Base-by-base conservation (phyloP, 345 rosid species). In the Eucalyptus victrix region DNA sequence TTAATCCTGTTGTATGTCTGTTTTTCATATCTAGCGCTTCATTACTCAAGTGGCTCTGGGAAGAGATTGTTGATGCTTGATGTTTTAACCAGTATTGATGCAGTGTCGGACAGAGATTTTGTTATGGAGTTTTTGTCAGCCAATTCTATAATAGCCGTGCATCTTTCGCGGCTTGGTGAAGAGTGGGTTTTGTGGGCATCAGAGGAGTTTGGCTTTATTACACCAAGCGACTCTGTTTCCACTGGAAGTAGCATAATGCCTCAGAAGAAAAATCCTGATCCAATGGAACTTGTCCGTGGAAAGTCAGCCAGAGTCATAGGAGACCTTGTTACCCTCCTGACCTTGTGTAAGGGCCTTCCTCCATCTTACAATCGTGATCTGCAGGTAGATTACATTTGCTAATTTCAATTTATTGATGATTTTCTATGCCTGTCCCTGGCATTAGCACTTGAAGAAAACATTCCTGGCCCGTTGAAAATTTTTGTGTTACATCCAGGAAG, bases 221-320 rank as follows among this genome's bases (percentile, higher is more conserved):
- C 93, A 14, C 99, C 98, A 81, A 98, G 98, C 69, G 99, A 98
- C 91, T 91, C 97, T 13, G 98, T 97, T 87, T 98, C 99, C 53
- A 96, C 99, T 6, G 99, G 99, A 90, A 97, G 99, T 85, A 98
- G 99, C 91, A 98, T 98, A 92, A 98, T 98, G 99, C 99, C 99
- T 87, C 99, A 97, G 92, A 98, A 98, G 97, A 97, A 98, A 92
- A 98, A 97, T 92, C 99, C 99, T 67, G 99, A 98, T 91, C 99
- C 99, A 32, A 97, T 97, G 99, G 99, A 97, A 90, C 99, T 98
- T 90, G 98, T 97, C 81, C 94, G 98, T 72, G 99, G 99, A 49
- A 98, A 98, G 92, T 96, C 99, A 91, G 98, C 97, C 42, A 91
- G 98, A 91, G 96, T 95, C 86, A 93, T 98, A 26, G 99, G 98